These are phyloP conservation scores for Mortierella sp. DNA, from an alignment of 371 early-diverging fungal genomes.

Conservation along the genomic window DNA sequence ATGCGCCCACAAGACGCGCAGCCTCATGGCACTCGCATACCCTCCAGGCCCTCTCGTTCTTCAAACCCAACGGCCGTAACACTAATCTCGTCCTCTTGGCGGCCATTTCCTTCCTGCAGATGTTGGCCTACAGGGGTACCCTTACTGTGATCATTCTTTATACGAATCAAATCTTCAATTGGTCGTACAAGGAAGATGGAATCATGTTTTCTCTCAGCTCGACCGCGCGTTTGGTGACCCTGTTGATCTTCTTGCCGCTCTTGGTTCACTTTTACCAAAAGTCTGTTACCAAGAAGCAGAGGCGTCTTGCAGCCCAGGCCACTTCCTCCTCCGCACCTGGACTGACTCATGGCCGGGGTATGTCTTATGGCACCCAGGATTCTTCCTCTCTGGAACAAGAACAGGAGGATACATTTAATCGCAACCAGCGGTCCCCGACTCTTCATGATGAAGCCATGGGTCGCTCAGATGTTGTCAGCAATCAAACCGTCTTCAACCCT, in stretches of 20 bases:
- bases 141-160: constrained; percentile 47
- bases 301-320: background rate
- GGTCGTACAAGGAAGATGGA: constrained; percentile 51
- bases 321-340: no score
- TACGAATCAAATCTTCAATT: constrained; percentile 39
- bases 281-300: constrained; percentile 22
- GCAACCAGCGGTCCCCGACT: background rate
- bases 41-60: constrained; percentile 28
- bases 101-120: constrained; percentile 37
- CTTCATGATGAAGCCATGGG: background rate
- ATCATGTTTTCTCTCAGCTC: constrained; percentile 35
- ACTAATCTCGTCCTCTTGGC: constrained; percentile 50
- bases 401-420: background rate
- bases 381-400: background rate
- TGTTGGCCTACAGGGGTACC: constrained; percentile 39
- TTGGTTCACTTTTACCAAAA: constrained; percentile 34
- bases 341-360: background rate
- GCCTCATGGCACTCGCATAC: constrained; percentile 48
- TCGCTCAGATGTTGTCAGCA: background rate
- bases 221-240: constrained; percentile 28
- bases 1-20: background rate
- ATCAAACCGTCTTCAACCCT: constrained; percentile 19
- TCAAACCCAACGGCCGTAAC: constrained; percentile 51
- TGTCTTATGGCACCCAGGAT: background rate
- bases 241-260: constrained; percentile 35